Evolutionary conservation across 2,329 filamentous ascomycete genomes (phyloP).

Genomic region (Apiospora pterosperma): DNA sequence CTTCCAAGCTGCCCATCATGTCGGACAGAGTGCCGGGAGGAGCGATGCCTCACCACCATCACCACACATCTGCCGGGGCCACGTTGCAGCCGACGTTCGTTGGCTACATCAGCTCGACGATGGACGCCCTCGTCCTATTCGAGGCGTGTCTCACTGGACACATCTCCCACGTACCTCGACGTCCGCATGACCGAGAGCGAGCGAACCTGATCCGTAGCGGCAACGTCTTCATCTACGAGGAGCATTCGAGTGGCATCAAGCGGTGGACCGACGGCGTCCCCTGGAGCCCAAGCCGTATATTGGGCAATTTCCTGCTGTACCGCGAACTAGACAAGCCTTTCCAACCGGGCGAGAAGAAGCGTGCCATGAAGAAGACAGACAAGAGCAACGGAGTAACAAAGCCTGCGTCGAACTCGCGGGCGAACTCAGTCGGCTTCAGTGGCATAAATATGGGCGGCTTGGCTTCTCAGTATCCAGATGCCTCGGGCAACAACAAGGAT

Average conservation of each 20-base stretch:
- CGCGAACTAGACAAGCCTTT: slow-evolving; percentile 77
- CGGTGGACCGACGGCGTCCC: slow-evolving; percentile 89
- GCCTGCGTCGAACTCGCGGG: slow-evolving; percentile 21
- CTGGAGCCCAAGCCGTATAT: slow-evolving; percentile 85
- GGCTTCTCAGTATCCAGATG: background rate
- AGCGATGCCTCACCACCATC: slow-evolving; percentile 8
- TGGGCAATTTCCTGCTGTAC: slow-evolving; percentile 83
- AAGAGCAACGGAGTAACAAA: slow-evolving; percentile 41
- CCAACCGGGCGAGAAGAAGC: slow-evolving; percentile 80
- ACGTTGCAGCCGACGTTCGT: slow-evolving; percentile 61
- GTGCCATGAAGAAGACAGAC: slow-evolving; percentile 67
- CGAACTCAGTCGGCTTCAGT: slow-evolving; percentile 14
- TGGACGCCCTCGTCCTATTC: slow-evolving; percentile 76
- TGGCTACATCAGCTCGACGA: slow-evolving; percentile 66
- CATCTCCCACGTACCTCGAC: slow-evolving; percentile 72
- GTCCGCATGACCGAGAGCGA: slow-evolving; percentile 84
- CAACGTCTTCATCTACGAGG: slow-evolving; percentile 87
- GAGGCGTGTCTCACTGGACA: slow-evolving; percentile 72
- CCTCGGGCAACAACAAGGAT: background rate
- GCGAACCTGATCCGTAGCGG: slow-evolving; percentile 76
- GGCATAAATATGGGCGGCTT: background rate
- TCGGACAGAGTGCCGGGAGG: slow-evolving; percentile 12
- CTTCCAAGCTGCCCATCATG: slow-evolving; percentile 18
- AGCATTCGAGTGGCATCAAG: slow-evolving; percentile 87
- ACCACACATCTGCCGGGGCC: slow-evolving; percentile 9